These are phyloP conservation scores for Oxyria digyna DNA, from an alignment of 148 eudicot species.

Conservation along the genomic window DNA sequence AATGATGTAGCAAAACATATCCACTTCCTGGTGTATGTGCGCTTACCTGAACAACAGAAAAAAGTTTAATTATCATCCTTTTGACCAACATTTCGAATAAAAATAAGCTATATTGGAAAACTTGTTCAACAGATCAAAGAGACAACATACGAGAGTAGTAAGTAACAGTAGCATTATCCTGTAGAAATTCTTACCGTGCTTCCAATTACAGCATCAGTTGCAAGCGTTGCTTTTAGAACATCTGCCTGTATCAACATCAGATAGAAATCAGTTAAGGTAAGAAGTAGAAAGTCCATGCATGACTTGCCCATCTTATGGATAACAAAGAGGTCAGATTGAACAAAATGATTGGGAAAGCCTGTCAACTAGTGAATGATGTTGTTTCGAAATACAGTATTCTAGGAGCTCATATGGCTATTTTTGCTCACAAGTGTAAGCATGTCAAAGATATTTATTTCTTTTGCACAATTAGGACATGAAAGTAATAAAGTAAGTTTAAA, in stretches of 20 bases:
- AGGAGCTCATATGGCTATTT: neutral
- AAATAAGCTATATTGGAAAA: neutral
- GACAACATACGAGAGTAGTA: neutral
- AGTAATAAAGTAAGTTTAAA: neutral
- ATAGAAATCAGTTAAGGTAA: slow-evolving; percentile 7
- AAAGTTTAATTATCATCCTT: neutral
- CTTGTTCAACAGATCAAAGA: neutral
- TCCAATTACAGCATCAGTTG: slow-evolving; percentile 94
- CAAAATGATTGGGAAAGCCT: neutral
- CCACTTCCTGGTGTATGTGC: slow-evolving; percentile 87
- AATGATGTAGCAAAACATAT: slow-evolving; percentile 90
- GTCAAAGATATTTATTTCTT: neutral
- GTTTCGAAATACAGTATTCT: neutral
- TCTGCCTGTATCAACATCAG: slow-evolving; percentile 36
- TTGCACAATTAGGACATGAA: neutral
- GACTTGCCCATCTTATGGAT: neutral
- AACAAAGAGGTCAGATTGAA: neutral
- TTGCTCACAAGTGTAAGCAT: neutral
- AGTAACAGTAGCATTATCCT: neutral
- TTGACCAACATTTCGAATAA: neutral
- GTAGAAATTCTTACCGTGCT: slow-evolving; percentile 38
- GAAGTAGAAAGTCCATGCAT: neutral
- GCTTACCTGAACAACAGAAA: slow-evolving; percentile 43
- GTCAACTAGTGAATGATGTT: neutral
- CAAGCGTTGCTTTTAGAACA: slow-evolving; percentile 92